Base-by-base conservation (phyloP, 1,284 basidiomycete species). In the Lentinula novae-zelandiae region DNA sequence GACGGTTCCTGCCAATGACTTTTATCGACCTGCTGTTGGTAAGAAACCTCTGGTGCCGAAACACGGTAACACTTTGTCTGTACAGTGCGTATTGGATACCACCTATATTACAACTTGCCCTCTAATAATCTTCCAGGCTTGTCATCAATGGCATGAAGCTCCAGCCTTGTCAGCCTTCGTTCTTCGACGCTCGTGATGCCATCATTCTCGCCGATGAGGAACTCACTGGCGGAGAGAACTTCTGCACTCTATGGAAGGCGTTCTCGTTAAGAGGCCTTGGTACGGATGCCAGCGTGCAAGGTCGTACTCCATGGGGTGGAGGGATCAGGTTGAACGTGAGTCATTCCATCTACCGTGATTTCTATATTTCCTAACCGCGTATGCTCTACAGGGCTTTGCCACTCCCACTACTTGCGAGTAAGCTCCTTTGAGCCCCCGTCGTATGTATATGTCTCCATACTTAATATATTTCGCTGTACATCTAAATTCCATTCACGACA, bases 261-360 rank as follows among this genome's bases (percentile, higher is more conserved):
- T 98, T 98, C 71, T 82, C 91, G 15, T 77, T 83, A 68, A 83
- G 93, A 51, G 96, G 96, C 2, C 76, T 98, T 39, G 94, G 94
- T 5, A 71, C 76, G 15, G 86, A 93, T 67, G 90, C 94, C 3
- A 74, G 67, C n/a, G 82, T 95, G 39, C 76, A 83, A 42, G 91
- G 92, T 51, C 78, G 83, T 62, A 93, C 92, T 5, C 95, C 95
- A n/a, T 97, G 95, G 96, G 95, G 95, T 68, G 93, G 94, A 82
- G 96, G 95, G 67, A 73, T 87, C 54, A 78, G 89, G 58, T 80
- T 78, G 13, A 76, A 89, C 62, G 87, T 82, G 34, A 53, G 51
- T 53, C 12, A 10, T n/a, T 33, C n/a, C n/a, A n/a, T n/a, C n/a
- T n/a, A 5, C 17, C 34, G 31, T 38, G 27, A n/a, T 9, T 50